A percentile compares a stretch with the other conserved stretches of the same genome.
Evolutionary conservation across 441 rosid species (phyloP).

Genomic region (Pelargonium fulgidum): DNA sequence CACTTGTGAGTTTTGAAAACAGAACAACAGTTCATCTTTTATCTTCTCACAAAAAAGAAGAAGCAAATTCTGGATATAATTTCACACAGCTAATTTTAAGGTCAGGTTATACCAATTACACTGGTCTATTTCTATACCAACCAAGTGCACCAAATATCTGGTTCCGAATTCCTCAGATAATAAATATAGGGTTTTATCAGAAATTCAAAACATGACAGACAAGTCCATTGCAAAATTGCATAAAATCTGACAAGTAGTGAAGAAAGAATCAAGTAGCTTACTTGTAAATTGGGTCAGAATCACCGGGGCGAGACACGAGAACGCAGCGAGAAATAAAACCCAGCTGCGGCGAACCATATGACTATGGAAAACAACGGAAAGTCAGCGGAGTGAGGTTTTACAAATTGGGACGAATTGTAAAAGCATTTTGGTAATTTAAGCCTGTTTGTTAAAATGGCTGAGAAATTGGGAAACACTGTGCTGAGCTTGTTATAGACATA

Average conservation of each 20-base stretch:
- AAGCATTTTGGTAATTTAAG: too few species aligned
- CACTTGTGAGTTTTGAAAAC: background rate
- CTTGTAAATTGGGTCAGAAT: background rate
- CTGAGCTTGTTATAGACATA: too few species aligned
- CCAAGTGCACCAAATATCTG: too few species aligned
- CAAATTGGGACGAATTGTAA: too few species aligned
- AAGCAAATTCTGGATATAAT: background rate
- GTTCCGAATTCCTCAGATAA: too few species aligned
- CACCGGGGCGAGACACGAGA: background rate
- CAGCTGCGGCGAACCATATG: background rate
- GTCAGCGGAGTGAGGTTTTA: conserved; percentile 1
- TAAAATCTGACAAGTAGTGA: background rate
- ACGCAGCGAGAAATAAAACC: background rate
- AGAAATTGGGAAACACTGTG: too few species aligned
- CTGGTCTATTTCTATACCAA: background rate
- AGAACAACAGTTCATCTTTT: background rate
- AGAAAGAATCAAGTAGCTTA: background rate
- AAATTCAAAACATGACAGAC: background rate
- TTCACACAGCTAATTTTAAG: background rate
- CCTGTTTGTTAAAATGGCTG: too few species aligned
- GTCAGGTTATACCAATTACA: background rate
- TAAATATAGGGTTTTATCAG: background rate
- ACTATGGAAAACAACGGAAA: background rate
- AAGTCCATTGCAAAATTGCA: background rate
- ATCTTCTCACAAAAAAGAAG: background rate